These are phyloP conservation scores for Chlamydomonas eustigma DNA, from an alignment of 139 green algal genomes.

Conservation along the genomic window DNA sequence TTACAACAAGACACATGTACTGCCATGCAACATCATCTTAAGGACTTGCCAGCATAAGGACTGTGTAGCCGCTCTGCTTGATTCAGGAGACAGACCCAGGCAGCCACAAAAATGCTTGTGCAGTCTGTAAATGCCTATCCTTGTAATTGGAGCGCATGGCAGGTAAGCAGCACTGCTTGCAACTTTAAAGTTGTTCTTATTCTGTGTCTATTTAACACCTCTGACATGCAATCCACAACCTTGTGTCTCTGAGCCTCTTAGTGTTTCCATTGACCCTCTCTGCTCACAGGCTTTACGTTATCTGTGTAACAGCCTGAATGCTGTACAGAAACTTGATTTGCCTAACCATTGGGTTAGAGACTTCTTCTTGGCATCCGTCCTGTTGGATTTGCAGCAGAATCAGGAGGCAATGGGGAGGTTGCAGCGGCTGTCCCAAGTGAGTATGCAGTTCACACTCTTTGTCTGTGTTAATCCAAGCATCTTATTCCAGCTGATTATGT, in stretches of 20 bases:
- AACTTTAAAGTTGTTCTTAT: not conserved
- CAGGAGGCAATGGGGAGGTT: slow-evolving; percentile 71
- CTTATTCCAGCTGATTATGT: too few species aligned
- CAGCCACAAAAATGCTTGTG: slow-evolving; percentile 25
- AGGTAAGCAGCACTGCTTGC: slow-evolving; percentile 35
- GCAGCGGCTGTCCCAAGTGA: slow-evolving; percentile 44
- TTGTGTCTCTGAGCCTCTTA: too few species aligned
- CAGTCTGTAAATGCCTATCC: slow-evolving; percentile 64
- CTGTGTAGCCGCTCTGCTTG: too few species aligned
- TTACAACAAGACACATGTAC: too few species aligned
- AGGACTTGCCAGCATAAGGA: too few species aligned
- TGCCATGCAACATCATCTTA: too few species aligned
- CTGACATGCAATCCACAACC: too few species aligned
- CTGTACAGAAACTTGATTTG: slow-evolving; percentile 26
- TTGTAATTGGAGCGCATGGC: slow-evolving; percentile 92
- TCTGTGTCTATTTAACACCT: too few species aligned
- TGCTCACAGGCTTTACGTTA: slow-evolving; percentile 64
- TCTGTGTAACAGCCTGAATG: not conserved
- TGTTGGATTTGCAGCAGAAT: slow-evolving; percentile 79
- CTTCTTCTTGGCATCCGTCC: slow-evolving; percentile 70
- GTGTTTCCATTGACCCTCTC: too few species aligned
- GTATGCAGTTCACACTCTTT: too few species aligned
- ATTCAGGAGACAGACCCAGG: not conserved
- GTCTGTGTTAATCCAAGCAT: too few species aligned
- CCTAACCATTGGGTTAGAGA: slow-evolving; percentile 69